These are phyloP conservation scores for Microbotryum scabiosae DNA, from an alignment of 1,284 basidiomycete species.

Conservation along the genomic window DNA sequence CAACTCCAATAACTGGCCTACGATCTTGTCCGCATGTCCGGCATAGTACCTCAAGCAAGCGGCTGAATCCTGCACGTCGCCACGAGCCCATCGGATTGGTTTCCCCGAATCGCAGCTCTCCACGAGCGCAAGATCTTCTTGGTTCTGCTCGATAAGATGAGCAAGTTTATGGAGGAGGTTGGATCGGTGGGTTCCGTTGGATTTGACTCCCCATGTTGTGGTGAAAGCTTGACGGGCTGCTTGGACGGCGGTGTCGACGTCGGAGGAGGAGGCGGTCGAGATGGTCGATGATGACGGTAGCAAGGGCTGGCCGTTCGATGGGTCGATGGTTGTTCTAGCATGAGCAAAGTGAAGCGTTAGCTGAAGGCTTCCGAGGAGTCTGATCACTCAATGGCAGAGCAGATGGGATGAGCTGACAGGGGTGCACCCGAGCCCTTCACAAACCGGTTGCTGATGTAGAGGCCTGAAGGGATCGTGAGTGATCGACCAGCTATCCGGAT, in stretches of 20 bases:
- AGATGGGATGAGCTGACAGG: neutral
- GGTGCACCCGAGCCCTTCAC: conserved; percentile 11
- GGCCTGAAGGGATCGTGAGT: conserved; percentile 6
- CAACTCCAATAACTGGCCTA: conserved; percentile 29
- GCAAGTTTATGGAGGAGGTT: conserved; percentile 26
- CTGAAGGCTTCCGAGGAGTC: no score
- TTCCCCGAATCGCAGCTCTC: conserved; percentile 27
- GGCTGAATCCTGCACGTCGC: conserved; percentile 28
- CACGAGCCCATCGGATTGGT: conserved; percentile 26
- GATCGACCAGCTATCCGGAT: neutral
- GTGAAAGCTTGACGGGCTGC: conserved; percentile 22
- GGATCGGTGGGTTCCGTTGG: conserved; percentile 16
- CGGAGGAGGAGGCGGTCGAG: conserved; percentile 13
- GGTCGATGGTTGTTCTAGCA: conserved; percentile 2
- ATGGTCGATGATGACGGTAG: neutral
- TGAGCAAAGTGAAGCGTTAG: no score
- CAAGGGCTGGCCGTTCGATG: conserved; percentile 1
- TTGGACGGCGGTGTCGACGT: conserved; percentile 28
- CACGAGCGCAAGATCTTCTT: neutral
- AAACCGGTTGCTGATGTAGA: conserved; percentile 22
- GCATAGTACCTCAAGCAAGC: conserved; percentile 31
- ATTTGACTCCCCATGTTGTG: conserved; percentile 25
- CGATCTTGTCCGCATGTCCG: conserved; percentile 22
- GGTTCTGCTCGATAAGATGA: conserved; percentile 9
- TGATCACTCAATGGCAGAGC: neutral